phyloP scores from a whole-genome alignment of 768 basidiomycete species.

The Wakefieldia striispora region DNA sequence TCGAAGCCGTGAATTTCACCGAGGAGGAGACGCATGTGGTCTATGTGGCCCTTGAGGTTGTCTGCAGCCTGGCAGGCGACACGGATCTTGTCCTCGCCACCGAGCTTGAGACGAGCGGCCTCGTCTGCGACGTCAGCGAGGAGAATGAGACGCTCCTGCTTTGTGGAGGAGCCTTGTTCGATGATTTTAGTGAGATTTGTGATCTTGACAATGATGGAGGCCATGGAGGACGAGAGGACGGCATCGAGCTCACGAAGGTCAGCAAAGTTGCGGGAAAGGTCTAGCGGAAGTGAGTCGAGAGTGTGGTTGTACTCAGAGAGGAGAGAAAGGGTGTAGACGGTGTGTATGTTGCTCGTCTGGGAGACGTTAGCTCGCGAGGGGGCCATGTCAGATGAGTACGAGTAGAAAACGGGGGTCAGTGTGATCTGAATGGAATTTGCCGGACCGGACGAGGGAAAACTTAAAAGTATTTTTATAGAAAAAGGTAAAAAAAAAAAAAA shows the following conservation, averaged over 20 bases:
- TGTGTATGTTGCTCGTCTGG: constrained; percentile 33
- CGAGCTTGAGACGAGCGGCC: constrained; percentile 84
- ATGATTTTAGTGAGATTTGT: constrained; percentile 72
- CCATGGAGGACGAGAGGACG: constrained; percentile 86
- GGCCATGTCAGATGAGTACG: constrained; percentile 26
- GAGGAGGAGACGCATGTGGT: constrained; percentile 61
- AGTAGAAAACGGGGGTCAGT: background rate
- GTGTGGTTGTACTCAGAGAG: constrained; percentile 87
- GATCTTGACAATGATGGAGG: constrained; percentile 79
- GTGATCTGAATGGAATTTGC: constrained; percentile 25
- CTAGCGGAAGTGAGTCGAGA: constrained; percentile 89
- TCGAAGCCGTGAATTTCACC: constrained; percentile 66
- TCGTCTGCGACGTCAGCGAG: constrained; percentile 95
- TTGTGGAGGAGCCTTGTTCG: constrained; percentile 53
- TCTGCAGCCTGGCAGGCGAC: constrained; percentile 91
- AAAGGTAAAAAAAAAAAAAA: background rate
- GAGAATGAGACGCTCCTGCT: constrained; percentile 79
- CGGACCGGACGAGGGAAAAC: constrained; percentile 26
- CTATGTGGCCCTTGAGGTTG: constrained; percentile 66
- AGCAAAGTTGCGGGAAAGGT: constrained; percentile 91
- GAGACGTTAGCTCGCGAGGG: constrained; percentile 33
- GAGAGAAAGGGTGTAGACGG: constrained; percentile 64
- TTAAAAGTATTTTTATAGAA: no score
- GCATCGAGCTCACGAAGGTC: constrained; percentile 99
- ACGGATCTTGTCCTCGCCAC: constrained; percentile 97